Evolutionary conservation across 2,329 filamentous ascomycete species (phyloP).

Genomic region (Microdochium paspali): DNA sequence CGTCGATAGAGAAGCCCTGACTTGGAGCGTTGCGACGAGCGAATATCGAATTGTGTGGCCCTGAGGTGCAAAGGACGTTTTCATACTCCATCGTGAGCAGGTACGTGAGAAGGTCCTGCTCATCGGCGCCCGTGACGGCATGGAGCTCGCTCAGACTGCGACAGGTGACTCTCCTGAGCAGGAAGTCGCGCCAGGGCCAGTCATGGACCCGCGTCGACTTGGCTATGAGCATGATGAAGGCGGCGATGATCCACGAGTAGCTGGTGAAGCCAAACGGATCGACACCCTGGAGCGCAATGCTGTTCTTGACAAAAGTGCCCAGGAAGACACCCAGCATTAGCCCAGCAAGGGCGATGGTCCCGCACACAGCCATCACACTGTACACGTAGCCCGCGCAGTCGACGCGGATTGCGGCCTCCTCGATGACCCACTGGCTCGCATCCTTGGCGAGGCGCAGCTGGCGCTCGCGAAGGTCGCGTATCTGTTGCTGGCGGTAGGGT

Average conservation of each 20-base stretch:
- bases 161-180: constrained; percentile 10
- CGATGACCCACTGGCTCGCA: too few species aligned
- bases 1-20: too few species aligned
- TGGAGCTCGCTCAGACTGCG: constrained; percentile 11
- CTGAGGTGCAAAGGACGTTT: constrained; percentile 8
- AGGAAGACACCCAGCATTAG: too few species aligned
- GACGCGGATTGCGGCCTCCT: too few species aligned
- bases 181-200: constrained; percentile 18
- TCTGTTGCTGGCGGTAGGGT: too few species aligned
- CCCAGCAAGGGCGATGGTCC: too few species aligned
- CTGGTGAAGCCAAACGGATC: constrained; percentile 16
- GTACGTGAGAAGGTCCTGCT: constrained; percentile 12
- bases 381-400: too few species aligned
- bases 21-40: too few species aligned
- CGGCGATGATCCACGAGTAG: constrained; percentile 15
- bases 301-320: too few species aligned
- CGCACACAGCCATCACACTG: too few species aligned
- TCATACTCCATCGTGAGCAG: constrained; percentile 9
- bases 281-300: constrained; percentile 8
- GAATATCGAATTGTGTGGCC: constrained; percentile 12
- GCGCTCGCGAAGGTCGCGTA: too few species aligned
- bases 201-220: constrained; percentile 12
- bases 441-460: too few species aligned
- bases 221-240: constrained; percentile 11
- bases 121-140: constrained; percentile 8